A percentile compares a stretch with the other conserved stretches of the same genome.
Conservation (phyloP, 2,329 filamentous ascomycete species). For the Nemania sp. region DNA sequence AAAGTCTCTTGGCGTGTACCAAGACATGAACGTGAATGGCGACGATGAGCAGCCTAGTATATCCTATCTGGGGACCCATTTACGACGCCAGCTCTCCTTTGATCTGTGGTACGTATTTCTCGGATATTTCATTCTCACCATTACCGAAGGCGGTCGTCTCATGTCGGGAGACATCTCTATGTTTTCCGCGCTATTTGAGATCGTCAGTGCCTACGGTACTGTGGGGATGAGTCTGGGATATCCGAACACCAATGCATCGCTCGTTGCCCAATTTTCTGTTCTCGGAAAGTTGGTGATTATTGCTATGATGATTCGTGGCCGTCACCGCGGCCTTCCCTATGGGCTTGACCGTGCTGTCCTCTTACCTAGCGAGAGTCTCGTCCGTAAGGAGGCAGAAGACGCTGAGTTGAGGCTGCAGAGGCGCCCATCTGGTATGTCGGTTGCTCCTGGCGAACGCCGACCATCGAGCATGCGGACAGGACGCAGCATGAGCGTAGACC, state of each 20-base stretch:
- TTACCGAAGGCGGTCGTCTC: conserved; percentile 78
- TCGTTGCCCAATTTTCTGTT: conserved; percentile 78
- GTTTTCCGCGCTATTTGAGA: conserved; percentile 77
- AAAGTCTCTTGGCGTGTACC: conserved; percentile 76
- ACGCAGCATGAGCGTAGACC: conserved; percentile 38
- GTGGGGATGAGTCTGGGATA: conserved; percentile 91
- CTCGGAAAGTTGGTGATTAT: conserved; percentile 72
- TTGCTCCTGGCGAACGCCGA: conserved; percentile 27
- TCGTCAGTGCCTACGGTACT: conserved; percentile 90
- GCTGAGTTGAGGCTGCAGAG: conserved; percentile 44
- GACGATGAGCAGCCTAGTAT: conserved; percentile 61
- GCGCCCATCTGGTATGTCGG: conserved; percentile 42
- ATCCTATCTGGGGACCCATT: conserved; percentile 87
- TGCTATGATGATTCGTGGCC: conserved; percentile 70
- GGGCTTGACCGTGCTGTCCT: conserved; percentile 65
- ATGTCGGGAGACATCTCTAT: conserved; percentile 65
- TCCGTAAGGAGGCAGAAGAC: conserved; percentile 56
- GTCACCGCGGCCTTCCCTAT: conserved; percentile 70
- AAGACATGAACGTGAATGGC: conserved; percentile 51
- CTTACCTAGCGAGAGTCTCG: conserved; percentile 59
- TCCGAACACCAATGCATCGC: conserved; percentile 72
- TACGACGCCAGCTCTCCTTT: conserved; percentile 91
- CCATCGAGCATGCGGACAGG: conserved; percentile 30
- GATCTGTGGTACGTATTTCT: conserved; percentile 97
- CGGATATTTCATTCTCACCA: conserved; percentile 88